Conservation (phyloP, 345 rosid species). For the Nephelium lappaceum region DNA sequence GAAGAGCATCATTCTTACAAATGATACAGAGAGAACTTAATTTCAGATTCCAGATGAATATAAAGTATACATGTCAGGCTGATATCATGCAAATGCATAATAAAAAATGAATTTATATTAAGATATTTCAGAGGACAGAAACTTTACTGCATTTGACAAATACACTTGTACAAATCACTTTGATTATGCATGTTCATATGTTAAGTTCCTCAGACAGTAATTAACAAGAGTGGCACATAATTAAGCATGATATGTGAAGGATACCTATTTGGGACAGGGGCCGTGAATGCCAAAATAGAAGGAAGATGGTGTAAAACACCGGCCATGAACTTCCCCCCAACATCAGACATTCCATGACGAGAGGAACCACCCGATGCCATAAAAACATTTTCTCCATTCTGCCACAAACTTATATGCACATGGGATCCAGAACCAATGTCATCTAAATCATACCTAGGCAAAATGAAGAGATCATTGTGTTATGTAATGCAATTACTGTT, state of each 20-base stretch:
- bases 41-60: background rate
- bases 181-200: background rate
- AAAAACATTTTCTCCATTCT: constrained; percentile 78
- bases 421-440: constrained; percentile 97
- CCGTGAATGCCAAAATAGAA: constrained; percentile 80
- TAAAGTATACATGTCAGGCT: background rate
- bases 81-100: background rate
- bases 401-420: constrained; percentile 86
- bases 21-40: background rate
- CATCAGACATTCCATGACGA: constrained; percentile 70
- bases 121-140: background rate
- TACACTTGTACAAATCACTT: background rate
- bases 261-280: constrained; percentile 93
- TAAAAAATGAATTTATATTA: background rate
- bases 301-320: constrained; percentile 91
- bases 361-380: constrained; percentile 65
- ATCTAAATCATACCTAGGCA: constrained; percentile 69
- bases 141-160: background rate
- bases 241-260: constrained; percentile 4
- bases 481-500: constrained; percentile 2
- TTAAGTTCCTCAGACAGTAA: background rate
- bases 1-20: background rate
- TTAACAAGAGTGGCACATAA: background rate
- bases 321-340: constrained; percentile 86
- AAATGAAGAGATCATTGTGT: constrained; percentile 11